phyloP scores from a whole-genome alignment of 1,284 basidiomycete genomes.

The Ustilago nuda region DNA sequence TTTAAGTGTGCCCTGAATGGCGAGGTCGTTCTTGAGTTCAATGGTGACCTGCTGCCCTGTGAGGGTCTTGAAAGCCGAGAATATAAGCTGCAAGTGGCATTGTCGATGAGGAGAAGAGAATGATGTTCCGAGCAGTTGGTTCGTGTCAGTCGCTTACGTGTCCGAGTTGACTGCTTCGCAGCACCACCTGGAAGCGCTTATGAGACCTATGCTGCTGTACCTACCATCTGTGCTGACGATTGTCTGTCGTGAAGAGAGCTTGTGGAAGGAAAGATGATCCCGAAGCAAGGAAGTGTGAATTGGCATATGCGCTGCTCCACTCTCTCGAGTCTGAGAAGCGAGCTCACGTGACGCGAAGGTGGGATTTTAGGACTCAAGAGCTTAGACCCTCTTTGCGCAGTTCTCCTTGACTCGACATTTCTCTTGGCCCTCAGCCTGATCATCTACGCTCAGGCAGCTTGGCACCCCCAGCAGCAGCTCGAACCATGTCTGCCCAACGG shows the following conservation, averaged over 20 bases:
- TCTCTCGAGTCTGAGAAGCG: slow-evolving; percentile 5
- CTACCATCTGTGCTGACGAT: slow-evolving; percentile 23
- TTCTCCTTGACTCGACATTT: slow-evolving; percentile 19
- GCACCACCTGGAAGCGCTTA: neutral
- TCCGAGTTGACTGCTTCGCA: neutral
- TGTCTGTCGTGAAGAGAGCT: neutral
- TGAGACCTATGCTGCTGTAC: neutral
- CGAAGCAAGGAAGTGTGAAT: neutral
- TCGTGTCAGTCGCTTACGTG: slow-evolving; percentile 5
- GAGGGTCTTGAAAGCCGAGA: slow-evolving; percentile 98
- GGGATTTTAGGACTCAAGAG: slow-evolving; percentile 6
- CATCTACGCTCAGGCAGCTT: slow-evolving; percentile 6
- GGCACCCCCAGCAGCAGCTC: neutral
- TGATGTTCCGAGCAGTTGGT: too few relatives aligned
- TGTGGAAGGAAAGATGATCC: neutral
- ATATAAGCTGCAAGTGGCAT: slow-evolving; percentile 78
- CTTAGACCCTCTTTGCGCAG: slow-evolving; percentile 21
- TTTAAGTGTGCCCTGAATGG: slow-evolving; percentile 94
- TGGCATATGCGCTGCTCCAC: slow-evolving; percentile 35
- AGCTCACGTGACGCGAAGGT: slow-evolving; percentile 31
- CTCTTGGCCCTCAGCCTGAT: neutral
- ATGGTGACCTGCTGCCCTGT: slow-evolving; percentile 92
- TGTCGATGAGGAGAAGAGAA: neutral
- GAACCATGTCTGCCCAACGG: slow-evolving; percentile 39
- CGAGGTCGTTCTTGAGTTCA: slow-evolving; percentile 98